A percentile compares a stretch with the other conserved stretches of the same genome.
These are phyloP conservation scores for Picea mariana DNA, from an alignment of 83 land plant species.

Conservation along the genomic window DNA sequence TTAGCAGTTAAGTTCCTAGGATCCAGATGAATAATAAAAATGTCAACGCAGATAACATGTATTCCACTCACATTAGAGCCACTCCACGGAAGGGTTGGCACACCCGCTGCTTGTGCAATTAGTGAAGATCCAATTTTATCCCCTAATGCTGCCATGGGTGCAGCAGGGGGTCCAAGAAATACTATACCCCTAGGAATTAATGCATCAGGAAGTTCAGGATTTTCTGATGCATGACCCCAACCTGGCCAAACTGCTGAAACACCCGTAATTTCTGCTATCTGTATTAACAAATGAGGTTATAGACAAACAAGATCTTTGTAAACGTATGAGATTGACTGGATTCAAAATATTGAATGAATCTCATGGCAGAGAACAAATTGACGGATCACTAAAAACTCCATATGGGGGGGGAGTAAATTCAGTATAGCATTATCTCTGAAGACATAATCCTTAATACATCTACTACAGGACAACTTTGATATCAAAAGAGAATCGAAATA, in stretches of 20 bases:
- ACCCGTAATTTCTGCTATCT: conserved; percentile 92
- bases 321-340: not conserved
- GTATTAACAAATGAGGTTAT: conserved; percentile 12
- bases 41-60: not conserved
- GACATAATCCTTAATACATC: not conserved
- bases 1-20: not conserved
- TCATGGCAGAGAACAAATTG: not conserved
- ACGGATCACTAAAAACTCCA: too few species aligned
- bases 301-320: not conserved
- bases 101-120: conserved; percentile 99
- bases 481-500: not conserved
- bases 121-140: conserved; percentile 98
- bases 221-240: conserved; percentile 99
- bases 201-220: conserved; percentile 97
- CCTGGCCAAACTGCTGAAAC: conserved; percentile 99
- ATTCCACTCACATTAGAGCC: conserved; percentile 77
- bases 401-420: not conserved
- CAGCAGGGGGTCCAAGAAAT: conserved; percentile 95
- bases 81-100: conserved; percentile 99
- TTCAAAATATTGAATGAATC: not conserved
- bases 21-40: not conserved
- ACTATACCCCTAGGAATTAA: conserved; percentile 71
- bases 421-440: not conserved
- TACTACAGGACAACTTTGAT: not conserved
- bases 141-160: conserved; percentile 96